Base-by-base conservation (phyloP, 2,329 filamentous ascomycete genomes). In the Pyrenochaeta sp. region DNA sequence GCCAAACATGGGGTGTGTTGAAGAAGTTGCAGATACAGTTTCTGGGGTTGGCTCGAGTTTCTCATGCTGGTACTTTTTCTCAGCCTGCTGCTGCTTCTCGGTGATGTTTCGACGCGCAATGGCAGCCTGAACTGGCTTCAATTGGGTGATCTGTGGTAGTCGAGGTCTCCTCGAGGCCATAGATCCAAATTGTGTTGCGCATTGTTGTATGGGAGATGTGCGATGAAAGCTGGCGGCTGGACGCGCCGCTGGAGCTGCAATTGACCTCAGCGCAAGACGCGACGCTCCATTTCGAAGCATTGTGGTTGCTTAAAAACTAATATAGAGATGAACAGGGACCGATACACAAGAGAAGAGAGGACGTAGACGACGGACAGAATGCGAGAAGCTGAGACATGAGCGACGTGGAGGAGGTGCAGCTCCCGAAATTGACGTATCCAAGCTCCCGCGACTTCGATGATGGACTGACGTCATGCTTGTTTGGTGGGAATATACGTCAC, bases 31-130 rank as follows among this genome's bases (percentile, higher is more conserved):
- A 0, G 88, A 85, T 0, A 93, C 90, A 6, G 79, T 74, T 39
- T 86, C 85, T 0, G 90, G 90, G 28, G 85, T 77, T 2, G 85
- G 71, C 56, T 85, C 72, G n/a, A 93, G 78, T 69, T 84, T 84
- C 72, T 86, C 72, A 47, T 87, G 67, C 12, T 77, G 82, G 8
- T 86, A 67, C 62, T 83, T 79, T 46, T 82, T 81, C 73, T 91
- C 89, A 30, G 79, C 78, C 63, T 89, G 81, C 42, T 74, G 78
- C 64, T 91, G 84, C 55, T 78, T 78, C 60, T 82, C 80, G 37
- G 77, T 73, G 32, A 78, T 60, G 15, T 63, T 66, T 7, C 72
- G 83, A 65, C 84, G 78, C 44, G 84, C 77, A 10, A 72, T 34
- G n/a, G 65, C 61, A 19, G 61, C 49, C 58, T 71, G 67, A 4